Conservation (phyloP, 257 asterid species). For the Primulina huaijiensis region DNA sequence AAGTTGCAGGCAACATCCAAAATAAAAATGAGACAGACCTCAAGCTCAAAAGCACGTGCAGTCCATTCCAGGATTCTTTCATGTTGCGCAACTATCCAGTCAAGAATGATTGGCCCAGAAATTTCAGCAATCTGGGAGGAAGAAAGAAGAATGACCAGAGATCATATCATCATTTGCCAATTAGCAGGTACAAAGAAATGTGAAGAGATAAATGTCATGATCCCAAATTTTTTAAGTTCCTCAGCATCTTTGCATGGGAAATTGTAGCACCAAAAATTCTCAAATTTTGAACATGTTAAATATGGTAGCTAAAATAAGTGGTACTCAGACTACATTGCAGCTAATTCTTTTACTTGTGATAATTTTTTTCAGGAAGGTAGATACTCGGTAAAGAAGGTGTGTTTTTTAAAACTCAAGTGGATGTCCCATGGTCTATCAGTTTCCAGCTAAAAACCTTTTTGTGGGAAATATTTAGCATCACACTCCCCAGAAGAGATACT, state of each 20-base stretch:
- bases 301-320: constrained; percentile 13
- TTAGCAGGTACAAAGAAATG: constrained; percentile 17
- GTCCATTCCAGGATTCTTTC: constrained; percentile 90
- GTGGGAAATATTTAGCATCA: no score
- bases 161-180: constrained; percentile 16
- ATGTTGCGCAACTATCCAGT: constrained; percentile 93
- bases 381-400: constrained; percentile 1
- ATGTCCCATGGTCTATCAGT: background rate
- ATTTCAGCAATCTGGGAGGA: constrained; percentile 68
- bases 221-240: constrained; percentile 6
- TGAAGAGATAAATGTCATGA: constrained; percentile 1
- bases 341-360: background rate
- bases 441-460: no score
- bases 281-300: constrained; percentile 8
- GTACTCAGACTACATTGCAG: background rate
- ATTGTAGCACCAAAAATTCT: constrained; percentile 10
- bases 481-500: no score
- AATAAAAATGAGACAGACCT: constrained; percentile 50
- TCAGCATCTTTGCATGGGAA: constrained; percentile 14
- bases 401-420: constrained; percentile 11
- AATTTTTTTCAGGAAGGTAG: background rate
- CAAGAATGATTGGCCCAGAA: constrained; percentile 81
- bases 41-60: constrained; percentile 91
- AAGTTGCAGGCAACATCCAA: constrained; percentile 10
- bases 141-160: constrained; percentile 30